Base-by-base conservation (phyloP, 345 rosid genomes). In the Citropsis articulata region DNA sequence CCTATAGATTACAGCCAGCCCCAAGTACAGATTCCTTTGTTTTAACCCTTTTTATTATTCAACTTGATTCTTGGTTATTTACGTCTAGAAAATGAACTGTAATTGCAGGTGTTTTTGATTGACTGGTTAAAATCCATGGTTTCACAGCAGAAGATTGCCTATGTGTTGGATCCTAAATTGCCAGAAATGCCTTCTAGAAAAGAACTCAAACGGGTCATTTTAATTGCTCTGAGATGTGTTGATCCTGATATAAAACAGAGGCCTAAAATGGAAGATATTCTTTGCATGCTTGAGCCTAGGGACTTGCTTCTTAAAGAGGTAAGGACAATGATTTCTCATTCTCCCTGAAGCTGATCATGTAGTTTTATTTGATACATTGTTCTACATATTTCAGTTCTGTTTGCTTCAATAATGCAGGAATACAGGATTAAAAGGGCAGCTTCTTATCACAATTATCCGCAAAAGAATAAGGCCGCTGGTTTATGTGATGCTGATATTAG, bases 71-170 rank as follows among this genome's bases (percentile, higher is more conserved):
- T 28, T 31, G 30, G 4, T 7, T 2, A 28, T 74, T 21, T 27
- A 14, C 61, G 1, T 27, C 10, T 7, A 14, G 35, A 50, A 22
- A 5, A 24, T 65, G 28, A 4, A 27, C 59, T 78, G 67, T 35
- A 62, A 76, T 76, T 67, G 81, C 80, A 89, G 94, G 86, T 73
- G 21, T 80, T 78, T 82, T 74, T 91, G 84, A 77, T 87, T 66
- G 92, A 92, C 42, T 91, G 97, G 94, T 77, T 92, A 40, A 94
- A 88, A 83, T 86, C 69, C 59, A 91, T 90, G 95, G 88, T 93
- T 50, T 88, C 83, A 28, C 84, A 84, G 74, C 87, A 87, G 35
- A 89, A 74, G 80, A 83, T 84, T 31, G 77, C 67, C 68, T 71
- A 79, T 60, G 84, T 88, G 70, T 84, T 88, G 78, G 98, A 94